phyloP scores from a whole-genome alignment of 2,329 filamentous ascomycete genomes.

The Emmonsiellopsis sp. region DNA sequence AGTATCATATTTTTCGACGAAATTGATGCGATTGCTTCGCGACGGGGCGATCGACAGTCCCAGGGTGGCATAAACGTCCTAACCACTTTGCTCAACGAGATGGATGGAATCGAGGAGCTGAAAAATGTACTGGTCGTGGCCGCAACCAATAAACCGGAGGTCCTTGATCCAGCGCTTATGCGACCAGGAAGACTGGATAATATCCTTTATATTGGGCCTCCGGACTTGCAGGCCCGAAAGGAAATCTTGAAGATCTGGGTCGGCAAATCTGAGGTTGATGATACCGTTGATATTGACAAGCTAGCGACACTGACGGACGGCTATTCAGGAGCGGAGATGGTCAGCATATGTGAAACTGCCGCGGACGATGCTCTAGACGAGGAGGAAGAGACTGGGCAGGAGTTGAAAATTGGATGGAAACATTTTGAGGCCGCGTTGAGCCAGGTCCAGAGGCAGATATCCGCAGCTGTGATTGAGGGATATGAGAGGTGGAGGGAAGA shows the following conservation, averaged over 20 bases:
- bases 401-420: conserved; percentile 26
- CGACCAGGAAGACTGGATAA: conserved; percentile 78
- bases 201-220: conserved; percentile 76
- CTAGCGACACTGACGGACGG: conserved; percentile 61
- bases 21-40: conserved; percentile 72
- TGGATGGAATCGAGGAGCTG: conserved; percentile 85
- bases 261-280: conserved; percentile 47
- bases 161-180: conserved; percentile 75
- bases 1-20: conserved; percentile 97
- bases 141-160: conserved; percentile 82
- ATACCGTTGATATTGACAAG: conserved; percentile 55
- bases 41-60: conserved; percentile 41
- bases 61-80: conserved; percentile 65
- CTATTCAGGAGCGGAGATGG: conserved; percentile 78
- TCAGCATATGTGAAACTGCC: conserved; percentile 47
- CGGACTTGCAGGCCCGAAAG: conserved; percentile 60
- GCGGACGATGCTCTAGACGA: conserved; percentile 44
- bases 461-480: conserved; percentile 45
- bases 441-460: conserved; percentile 49
- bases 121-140: conserved; percentile 79
- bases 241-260: conserved; percentile 67
- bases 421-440: conserved; percentile 37
- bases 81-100: conserved; percentile 82
- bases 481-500: conserved; percentile 47
- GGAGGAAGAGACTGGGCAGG: conserved; percentile 33